Conservation (phyloP, 2,329 filamentous ascomycete genomes). For the Sporothrix luriei region DNA sequence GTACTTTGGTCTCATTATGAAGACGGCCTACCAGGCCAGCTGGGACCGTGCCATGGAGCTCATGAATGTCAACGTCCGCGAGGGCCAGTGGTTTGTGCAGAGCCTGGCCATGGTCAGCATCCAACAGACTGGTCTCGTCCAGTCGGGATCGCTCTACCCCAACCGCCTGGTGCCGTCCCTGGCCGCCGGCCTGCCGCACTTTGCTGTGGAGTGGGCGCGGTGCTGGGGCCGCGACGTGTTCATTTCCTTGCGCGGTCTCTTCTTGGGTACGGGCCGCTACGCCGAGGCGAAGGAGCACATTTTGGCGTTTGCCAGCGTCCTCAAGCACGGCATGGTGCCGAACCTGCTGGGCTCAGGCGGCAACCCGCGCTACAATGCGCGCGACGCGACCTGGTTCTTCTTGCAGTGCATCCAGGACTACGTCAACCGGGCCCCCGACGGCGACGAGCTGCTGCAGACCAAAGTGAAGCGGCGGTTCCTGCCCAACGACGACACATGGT, state of each 20-base stretch:
- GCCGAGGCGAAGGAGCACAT: conserved; percentile 92
- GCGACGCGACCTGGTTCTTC: conserved; percentile 98
- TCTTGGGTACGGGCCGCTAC: conserved; percentile 84
- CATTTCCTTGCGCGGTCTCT: conserved; percentile 90
- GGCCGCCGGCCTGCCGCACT: conserved; percentile 91
- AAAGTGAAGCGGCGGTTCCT: conserved; percentile 83
- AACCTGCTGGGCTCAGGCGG: conserved; percentile 87
- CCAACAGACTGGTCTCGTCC: conserved; percentile 85
- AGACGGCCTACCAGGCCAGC: conserved; percentile 83
- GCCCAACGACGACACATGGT: conserved; percentile 96
- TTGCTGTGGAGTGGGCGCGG: conserved; percentile 88
- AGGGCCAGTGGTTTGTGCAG: conserved; percentile 87
- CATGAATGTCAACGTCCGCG: conserved; percentile 74
- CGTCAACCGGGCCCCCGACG: conserved; percentile 76
- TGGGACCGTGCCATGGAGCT: conserved; percentile 76
- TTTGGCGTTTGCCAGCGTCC: conserved; percentile 86
- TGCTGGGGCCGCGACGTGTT: conserved; percentile 98
- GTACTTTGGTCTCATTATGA: conserved; percentile 88
- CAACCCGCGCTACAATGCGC: conserved; percentile 87
- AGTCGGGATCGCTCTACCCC: conserved; percentile 88
- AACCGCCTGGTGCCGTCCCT: conserved; percentile 80
- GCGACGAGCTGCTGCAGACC: conserved; percentile 70
- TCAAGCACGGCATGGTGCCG: conserved; percentile 98
- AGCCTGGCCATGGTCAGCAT: conserved; percentile 87
- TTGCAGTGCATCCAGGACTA: conserved; percentile 96